phyloP scores from a whole-genome alignment of 1,284 basidiomycete species.

The Cutaneotrichosporon dermatis region DNA sequence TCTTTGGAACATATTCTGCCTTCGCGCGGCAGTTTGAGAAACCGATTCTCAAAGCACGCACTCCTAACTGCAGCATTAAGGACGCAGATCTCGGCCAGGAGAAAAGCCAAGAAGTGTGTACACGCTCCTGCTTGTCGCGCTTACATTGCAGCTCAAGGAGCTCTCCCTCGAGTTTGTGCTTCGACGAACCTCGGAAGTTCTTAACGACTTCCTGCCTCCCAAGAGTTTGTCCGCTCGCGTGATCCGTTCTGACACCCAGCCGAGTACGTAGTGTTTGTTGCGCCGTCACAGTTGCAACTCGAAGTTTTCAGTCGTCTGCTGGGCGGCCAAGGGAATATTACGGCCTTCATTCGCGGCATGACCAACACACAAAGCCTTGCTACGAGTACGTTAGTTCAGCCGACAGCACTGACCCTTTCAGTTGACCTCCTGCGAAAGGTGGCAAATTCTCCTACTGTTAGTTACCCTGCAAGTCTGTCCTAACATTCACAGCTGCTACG shows the following conservation, averaged over 20 bases:
- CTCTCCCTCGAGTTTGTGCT: constrained; percentile 84
- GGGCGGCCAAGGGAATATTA: constrained; percentile 53
- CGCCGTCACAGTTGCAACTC: constrained; percentile 74
- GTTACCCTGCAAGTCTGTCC: neutral
- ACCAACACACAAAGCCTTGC: constrained; percentile 76
- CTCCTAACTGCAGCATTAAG: constrained; percentile 66
- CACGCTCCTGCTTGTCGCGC: neutral
- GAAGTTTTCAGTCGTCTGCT: constrained; percentile 65
- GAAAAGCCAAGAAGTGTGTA: constrained; percentile 62
- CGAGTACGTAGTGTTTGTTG: constrained; percentile 89
- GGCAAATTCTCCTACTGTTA: constrained; percentile 78
- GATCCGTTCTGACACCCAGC: constrained; percentile 53
- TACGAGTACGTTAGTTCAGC: constrained; percentile 56
- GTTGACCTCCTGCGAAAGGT: constrained; percentile 68
- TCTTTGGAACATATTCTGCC: constrained; percentile 64
- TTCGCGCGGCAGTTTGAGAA: constrained; percentile 80
- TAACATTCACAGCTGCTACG: constrained; percentile 56
- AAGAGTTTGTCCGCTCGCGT: constrained; percentile 61
- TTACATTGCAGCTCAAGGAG: constrained; percentile 58
- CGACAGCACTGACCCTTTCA: constrained; percentile 9
- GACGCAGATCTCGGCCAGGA: constrained; percentile 71
- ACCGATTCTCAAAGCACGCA: constrained; percentile 82
- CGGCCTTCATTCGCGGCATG: constrained; percentile 62
- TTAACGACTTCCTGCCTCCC: constrained; percentile 81
- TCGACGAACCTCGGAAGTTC: constrained; percentile 74